These are phyloP conservation scores for Pseudogymnoascus sp. DNA, from an alignment of 2,329 filamentous ascomycete genomes.

Conservation along the genomic window DNA sequence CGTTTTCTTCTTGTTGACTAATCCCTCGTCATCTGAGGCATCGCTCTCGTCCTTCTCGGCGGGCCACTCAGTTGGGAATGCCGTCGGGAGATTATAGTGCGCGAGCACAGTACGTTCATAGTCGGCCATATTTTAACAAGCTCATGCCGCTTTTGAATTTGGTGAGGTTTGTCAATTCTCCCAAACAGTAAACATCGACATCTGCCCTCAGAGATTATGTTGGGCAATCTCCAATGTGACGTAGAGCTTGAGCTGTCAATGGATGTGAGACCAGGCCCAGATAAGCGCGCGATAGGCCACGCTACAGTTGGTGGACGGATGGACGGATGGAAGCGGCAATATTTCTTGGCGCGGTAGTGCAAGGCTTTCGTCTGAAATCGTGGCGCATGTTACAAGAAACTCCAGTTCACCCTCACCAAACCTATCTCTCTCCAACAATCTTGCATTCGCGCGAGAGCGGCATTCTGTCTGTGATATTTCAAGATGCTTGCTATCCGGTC, in stretches of 20 bases:
- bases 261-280: background rate
- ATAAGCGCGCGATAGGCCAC: constrained; percentile 7
- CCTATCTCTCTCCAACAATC: background rate
- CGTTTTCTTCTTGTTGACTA: constrained; percentile 26
- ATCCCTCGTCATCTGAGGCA: constrained; percentile 44
- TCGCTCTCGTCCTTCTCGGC: constrained; percentile 68
- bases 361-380: constrained; percentile 5
- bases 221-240: background rate
- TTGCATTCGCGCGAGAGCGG: constrained; percentile 11
- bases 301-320: background rate
- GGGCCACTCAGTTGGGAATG: constrained; percentile 81
- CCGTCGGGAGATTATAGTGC: constrained; percentile 76
- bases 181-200: background rate
- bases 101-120: constrained; percentile 71
- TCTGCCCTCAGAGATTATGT: background rate
- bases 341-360: constrained; percentile 7
- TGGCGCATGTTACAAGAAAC: constrained; percentile 7
- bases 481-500: constrained; percentile 79
- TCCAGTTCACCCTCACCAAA: constrained; percentile 4
- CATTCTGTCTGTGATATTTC: constrained; percentile 26
- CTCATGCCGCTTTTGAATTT: background rate
- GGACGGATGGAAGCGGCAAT: constrained; percentile 8
- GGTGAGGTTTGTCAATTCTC: background rate
- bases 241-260: constrained; percentile 2
- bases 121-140: constrained; percentile 47